These are phyloP conservation scores for Perkinsus olseni DNA, from an alignment of 169 alveolate genomes.

Conservation along the genomic window DNA sequence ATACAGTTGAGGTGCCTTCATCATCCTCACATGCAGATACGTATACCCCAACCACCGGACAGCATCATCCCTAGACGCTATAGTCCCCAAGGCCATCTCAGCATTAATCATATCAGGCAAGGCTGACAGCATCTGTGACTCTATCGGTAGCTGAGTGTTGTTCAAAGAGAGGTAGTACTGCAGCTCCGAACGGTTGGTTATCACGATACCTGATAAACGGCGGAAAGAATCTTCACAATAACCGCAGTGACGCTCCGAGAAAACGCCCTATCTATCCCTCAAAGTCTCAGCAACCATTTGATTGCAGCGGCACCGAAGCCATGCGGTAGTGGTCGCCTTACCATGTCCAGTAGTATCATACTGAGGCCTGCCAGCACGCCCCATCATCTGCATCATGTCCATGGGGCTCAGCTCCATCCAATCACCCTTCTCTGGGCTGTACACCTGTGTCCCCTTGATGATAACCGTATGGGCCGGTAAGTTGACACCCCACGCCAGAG, in stretches of 20 bases:
- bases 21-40: conserved; percentile 88
- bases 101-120: conserved; percentile 96
- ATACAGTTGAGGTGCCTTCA: conserved; percentile 76
- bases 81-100: conserved; percentile 84
- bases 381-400: conserved; percentile 99
- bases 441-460: conserved; percentile 98
- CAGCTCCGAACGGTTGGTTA: conserved; percentile 88
- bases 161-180: conserved; percentile 89
- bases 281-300: too few relatives aligned
- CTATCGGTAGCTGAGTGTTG: conserved; percentile 95
- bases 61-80: conserved; percentile 86
- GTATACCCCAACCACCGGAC: conserved; percentile 95
- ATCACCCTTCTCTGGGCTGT: conserved; percentile 92
- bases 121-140: conserved; percentile 80
- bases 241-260: too few relatives aligned
- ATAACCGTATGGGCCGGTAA: conserved; percentile 99
- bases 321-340: background rate
- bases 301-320: too few relatives aligned
- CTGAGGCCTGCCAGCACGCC: conserved; percentile 99
- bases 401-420: conserved; percentile 96
- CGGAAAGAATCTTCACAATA: too few relatives aligned
- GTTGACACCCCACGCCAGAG: conserved; percentile 99
- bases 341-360: conserved; percentile 97
- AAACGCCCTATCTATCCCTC: too few relatives aligned
- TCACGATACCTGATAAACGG: conserved; percentile 67